Conservation (phyloP, 2,329 filamentous ascomycete species). For the Aspergillus caelatus region DNA sequence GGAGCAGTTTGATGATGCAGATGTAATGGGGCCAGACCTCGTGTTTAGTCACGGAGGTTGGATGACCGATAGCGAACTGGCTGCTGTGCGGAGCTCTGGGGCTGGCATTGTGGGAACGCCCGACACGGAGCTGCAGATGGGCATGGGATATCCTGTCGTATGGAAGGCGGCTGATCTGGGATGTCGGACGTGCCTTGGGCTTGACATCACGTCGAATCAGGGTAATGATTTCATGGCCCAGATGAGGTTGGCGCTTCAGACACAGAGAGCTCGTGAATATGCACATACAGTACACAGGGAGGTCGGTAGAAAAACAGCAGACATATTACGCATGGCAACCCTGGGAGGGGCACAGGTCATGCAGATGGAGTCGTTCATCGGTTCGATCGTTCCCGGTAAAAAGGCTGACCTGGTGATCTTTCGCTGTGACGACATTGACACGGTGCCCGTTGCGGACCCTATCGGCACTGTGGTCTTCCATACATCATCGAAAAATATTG, state of each 20-base stretch:
- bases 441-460: constrained; percentile 9
- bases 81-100: not conserved
- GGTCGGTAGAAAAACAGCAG: not conserved
- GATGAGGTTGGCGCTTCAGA: constrained; percentile 9
- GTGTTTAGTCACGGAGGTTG: constrained; percentile 9
- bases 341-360: constrained; percentile 9
- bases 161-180: constrained; percentile 4
- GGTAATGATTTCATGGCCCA: constrained; percentile 7
- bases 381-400: constrained; percentile 6
- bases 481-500: constrained; percentile 9
- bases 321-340: constrained; percentile 8
- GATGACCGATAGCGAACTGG: constrained; percentile 4
- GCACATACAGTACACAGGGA: not conserved
- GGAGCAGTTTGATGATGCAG: not conserved
- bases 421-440: constrained; percentile 12
- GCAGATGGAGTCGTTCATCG: constrained; percentile 9
- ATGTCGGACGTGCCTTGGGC: constrained; percentile 7
- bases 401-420: constrained; percentile 11
- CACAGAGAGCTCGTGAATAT: constrained; percentile 4
- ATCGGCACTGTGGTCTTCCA: constrained; percentile 10
- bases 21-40: constrained; percentile 1
- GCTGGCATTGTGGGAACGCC: constrained; percentile 8
- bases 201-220: constrained; percentile 13
- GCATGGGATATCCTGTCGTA: constrained; percentile 11
- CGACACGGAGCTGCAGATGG: constrained; percentile 13